Percentiles rank a stretch among this genome's conserved stretches.
phyloP scores from a whole-genome alignment of 2,329 filamentous ascomycete species.

The Myrmaecium sp. region DNA sequence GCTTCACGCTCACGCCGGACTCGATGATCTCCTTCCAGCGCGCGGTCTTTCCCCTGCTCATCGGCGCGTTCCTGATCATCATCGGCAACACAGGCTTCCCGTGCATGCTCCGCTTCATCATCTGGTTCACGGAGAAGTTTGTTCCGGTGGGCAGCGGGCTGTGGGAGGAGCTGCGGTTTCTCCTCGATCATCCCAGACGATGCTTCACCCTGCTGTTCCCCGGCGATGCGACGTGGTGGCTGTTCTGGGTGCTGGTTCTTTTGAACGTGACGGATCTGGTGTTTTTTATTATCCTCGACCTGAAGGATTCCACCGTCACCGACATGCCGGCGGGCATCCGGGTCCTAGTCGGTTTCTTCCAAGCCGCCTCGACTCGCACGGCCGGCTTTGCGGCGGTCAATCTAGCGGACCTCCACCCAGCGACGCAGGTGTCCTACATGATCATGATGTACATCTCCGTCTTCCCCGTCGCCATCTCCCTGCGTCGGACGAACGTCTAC shows the following conservation, averaged over 20 bases:
- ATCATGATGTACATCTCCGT: constrained; percentile 99
- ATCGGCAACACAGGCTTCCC: constrained; percentile 94
- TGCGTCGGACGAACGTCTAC: constrained; percentile 89
- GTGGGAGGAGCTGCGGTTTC: constrained; percentile 80
- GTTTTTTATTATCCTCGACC: constrained; percentile 84
- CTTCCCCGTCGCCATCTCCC: constrained; percentile 88
- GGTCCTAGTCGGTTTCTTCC: constrained; percentile 75
- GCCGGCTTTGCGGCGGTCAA: constrained; percentile 78
- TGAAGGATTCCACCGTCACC: constrained; percentile 54
- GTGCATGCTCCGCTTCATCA: constrained; percentile 82
- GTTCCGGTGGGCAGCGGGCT: constrained; percentile 49
- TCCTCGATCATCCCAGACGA: constrained; percentile 84
- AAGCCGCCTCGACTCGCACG: constrained; percentile 76
- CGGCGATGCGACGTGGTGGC: constrained; percentile 81
- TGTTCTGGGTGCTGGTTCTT: constrained; percentile 68
- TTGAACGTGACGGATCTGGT: constrained; percentile 76
- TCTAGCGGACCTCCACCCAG: constrained; percentile 64
- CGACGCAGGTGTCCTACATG: constrained; percentile 82
- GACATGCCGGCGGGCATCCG: constrained; percentile 54
- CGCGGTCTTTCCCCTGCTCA: constrained; percentile 56
- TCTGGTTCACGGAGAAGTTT: constrained; percentile 61
- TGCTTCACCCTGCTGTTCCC: constrained; percentile 95
- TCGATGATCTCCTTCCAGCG: constrained; percentile 82
- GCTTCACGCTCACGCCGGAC: constrained; percentile 78
- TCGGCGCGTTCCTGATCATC: constrained; percentile 75